Percentiles rank a stretch among this genome's conserved stretches.
Evolutionary conservation across 163 green algal genomes (phyloP).

Genomic region (Scenedesmus sp.): DNA sequence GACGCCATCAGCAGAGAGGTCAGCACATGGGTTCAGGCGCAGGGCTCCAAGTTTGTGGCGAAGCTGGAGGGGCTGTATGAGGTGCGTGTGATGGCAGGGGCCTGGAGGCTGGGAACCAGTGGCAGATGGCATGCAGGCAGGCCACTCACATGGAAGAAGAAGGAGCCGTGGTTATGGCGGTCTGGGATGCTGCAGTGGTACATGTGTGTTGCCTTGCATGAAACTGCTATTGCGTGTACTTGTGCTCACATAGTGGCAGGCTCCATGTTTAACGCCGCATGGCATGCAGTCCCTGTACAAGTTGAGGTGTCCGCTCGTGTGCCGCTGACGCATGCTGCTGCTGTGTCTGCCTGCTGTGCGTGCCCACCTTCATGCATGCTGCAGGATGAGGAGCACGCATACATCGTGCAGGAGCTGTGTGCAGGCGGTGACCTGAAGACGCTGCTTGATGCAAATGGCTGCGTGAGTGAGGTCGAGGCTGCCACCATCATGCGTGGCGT

Average conservation of each 20-base stretch:
- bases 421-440: conserved; percentile 39
- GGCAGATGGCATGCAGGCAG: not conserved
- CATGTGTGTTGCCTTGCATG: not conserved
- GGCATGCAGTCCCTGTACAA: too few species aligned
- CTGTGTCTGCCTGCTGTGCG: not conserved
- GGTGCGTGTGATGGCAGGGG: not conserved
- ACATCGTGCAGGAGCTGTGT: conserved; percentile 55
- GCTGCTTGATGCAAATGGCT: conserved; percentile 19
- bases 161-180: not conserved
- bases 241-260: too few species aligned
- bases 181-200: not conserved
- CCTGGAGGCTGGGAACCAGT: not conserved
- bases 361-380: not conserved
- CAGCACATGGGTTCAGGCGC: conserved; percentile 23
- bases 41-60: conserved; percentile 44
- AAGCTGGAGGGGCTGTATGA: conserved; percentile 51
- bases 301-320: not conserved
- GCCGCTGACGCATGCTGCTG: too few species aligned
- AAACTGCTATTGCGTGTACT: not conserved
- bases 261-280: too few species aligned
- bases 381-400: conserved; percentile 54
- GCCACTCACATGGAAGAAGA: not conserved
- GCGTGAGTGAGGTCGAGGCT: conserved; percentile 26
- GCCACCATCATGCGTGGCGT: conserved; percentile 45
- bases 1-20: conserved; percentile 50